Base-by-base conservation (phyloP, 371 early-diverging fungal genomes). In the Chytridium lagenaria region DNA sequence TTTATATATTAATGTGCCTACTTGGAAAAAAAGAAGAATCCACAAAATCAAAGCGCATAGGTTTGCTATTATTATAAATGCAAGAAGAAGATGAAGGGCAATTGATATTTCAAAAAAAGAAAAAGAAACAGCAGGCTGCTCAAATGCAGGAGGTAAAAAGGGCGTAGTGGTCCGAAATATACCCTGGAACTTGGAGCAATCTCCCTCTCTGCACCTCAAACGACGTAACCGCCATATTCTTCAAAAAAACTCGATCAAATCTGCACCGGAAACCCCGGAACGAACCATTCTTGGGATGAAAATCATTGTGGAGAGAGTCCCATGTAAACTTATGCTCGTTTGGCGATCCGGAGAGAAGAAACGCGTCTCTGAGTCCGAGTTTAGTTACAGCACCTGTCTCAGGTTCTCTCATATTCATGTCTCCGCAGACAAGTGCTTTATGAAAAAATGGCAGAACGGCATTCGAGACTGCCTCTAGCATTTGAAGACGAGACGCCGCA, bases 171-270 rank as follows among this genome's bases (percentile, higher is more conserved):
- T 61, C 61, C 2, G 61, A 61, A 61, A 61, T 61, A 36, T 5
- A 61, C 3, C 12, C 31, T 10, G 30, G 3, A 23, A 37, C 12
- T 3, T 23, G 15, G 7, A 12, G 12, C 7, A 61, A 16, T 34
- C 34, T 23, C 23, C 61, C 61, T 23, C 23, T 37, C 19, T 5
- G 34, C 61, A 61, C 7, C 23, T 61, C n/a, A 37, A 61, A 61
- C 16, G 16, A 7, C 34, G 5, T 15, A 3, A 34, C 34, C 34
- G 12, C 26, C 36, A 61, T 34, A 7, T 34, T 34, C 36, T 34
- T 61, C 34, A 61, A 15, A 23, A 61, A 61, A 34, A 61, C 23
- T 26, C 61, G 61, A 61, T 61, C 61, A 61, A 61, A 61, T 34
- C 61, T 7, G 34, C 61, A 34, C 34, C 61, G 61, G 15, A 61